Evolutionary conservation across 108 stramenopile genomes (phyloP), one percentile per base, ranked within the genome.

Genomic region (Cyclotella choctawhatcheeana): DNA sequence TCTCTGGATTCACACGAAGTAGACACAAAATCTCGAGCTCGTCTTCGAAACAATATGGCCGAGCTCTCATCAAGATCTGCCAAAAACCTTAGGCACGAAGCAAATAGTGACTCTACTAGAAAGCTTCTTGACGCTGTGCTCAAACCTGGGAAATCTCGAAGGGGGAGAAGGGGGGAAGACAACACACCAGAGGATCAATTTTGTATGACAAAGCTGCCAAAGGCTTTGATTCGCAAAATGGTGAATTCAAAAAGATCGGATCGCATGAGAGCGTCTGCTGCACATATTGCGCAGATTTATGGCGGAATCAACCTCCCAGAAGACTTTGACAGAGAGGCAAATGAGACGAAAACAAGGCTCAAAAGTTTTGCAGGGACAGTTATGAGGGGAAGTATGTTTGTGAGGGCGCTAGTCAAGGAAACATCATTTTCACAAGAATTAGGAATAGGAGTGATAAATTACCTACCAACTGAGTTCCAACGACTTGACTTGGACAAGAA

Each of bases 391-490:
- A 56, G 14, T 1, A 14, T 30, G 31, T 56, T 56, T 56, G 55
- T 56, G 14, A 30, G 1, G 27, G 55, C 14, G 16, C 27, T 61
- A 18, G 6, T 21, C 13, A 5, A 37, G 59, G 21, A 40, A n/a
- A n/a, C n/a, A n/a, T n/a, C n/a, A n/a, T n/a, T n/a, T n/a, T n/a
- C n/a, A n/a, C n/a, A n/a, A n/a, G 35, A n/a, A 7, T 21, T 52
- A 12, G 66, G 21, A 55, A 69, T 40, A 40, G 21, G 14, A 14
- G 56, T 22, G 35, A 24, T 44, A 14, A 52, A 69, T 7, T 58
- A 69, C 37, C 22, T 69, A 25, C 69, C 69, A 16, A 26, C 17
- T 20, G 69, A 69, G 45, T 69, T 67, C 45, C 60, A 53, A 55
- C 37, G 37, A 40, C 34, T 69, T 5, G 32, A n/a, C 26, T 61